phyloP scores from a whole-genome alignment of 225 moss, liverwort and hornwort genomes.

The Pseudoscleropodium purum region DNA sequence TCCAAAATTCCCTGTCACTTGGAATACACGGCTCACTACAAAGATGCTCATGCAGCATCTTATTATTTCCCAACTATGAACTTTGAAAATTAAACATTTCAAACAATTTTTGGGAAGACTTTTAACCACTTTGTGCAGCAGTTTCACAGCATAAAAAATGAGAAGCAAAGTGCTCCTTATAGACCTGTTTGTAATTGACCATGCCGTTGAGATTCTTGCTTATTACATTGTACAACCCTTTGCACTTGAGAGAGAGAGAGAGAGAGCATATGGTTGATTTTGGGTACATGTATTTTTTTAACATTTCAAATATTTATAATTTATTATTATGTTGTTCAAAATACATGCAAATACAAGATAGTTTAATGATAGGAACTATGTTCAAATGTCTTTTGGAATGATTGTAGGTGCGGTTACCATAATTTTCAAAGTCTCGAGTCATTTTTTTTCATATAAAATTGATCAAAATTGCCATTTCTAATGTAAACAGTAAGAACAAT shows the following conservation, averaged over 20 bases:
- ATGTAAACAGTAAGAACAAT: neutral
- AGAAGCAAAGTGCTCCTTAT: neutral
- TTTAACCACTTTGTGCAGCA: neutral
- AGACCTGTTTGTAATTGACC: neutral
- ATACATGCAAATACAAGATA: no score
- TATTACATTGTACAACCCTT: neutral
- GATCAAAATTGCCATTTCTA: neutral
- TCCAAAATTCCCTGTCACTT: neutral
- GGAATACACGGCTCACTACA: neutral
- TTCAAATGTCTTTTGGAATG: rapidly evolving
- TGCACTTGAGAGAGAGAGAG: no score
- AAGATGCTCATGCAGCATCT: neutral
- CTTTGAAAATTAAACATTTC: neutral
- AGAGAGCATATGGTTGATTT: no score
- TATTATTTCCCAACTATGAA: no score
- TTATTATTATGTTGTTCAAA: neutral
- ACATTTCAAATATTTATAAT: no score
- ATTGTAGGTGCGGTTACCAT: rapidly evolving
- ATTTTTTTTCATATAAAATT: neutral
- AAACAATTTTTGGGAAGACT: neutral
- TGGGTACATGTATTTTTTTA: neutral
- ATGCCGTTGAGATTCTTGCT: rapidly evolving
- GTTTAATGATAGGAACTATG: neutral
- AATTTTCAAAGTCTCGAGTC: rapidly evolving
- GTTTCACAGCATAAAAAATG: neutral